Base-by-base conservation (phyloP, 257 asterid genomes). In the Solanum habrochaites region DNA sequence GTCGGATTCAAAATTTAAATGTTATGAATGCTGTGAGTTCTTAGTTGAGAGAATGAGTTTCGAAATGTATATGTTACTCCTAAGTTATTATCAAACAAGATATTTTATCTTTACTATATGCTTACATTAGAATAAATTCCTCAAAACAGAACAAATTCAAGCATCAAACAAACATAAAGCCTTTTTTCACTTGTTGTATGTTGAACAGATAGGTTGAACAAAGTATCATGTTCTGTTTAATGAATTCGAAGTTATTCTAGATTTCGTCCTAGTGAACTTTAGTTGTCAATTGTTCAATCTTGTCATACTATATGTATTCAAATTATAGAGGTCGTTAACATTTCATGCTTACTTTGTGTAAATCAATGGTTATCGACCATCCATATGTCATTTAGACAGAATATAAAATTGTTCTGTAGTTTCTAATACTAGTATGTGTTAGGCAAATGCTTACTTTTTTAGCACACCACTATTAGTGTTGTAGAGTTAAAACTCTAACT, bases 401-500 rank as follows among this genome's bases (percentile, higher is more conserved):
- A 47, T 47, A 80, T 27, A 80, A 47, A 18, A 16, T 29, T 80
- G 85, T 29, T 3, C 3, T 80, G 66, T 47, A 27, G 43, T 6
- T 80, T 80, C 67, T 47, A 45, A 4, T 14, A 27, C 7, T 32
- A 45, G 39, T 25, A n/a, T 43, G 83, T 77, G 62, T n/a, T 13
- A 42, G 47, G 87, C n/a, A n/a, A 77, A 78, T 25, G 83, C 25
- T 25, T 78, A 27, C 40, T 25, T 43, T 66, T 67, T 78, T 43
- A 45, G 83, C 10, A 47, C 39, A 78, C 42, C 84, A 78, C 42
- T 27, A 15, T 25, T 78, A 78, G 81, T 45, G 73, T 72, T 83
- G 67, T 70, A 88, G 37, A 82, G 75, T 85, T 89, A 62, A 87
- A 90, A 88, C 89, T 91, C 92, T 90, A 91, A 91, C 93, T 84